Conservation (phyloP, 805 yeast genomes). For the Candida oleophila region DNA sequence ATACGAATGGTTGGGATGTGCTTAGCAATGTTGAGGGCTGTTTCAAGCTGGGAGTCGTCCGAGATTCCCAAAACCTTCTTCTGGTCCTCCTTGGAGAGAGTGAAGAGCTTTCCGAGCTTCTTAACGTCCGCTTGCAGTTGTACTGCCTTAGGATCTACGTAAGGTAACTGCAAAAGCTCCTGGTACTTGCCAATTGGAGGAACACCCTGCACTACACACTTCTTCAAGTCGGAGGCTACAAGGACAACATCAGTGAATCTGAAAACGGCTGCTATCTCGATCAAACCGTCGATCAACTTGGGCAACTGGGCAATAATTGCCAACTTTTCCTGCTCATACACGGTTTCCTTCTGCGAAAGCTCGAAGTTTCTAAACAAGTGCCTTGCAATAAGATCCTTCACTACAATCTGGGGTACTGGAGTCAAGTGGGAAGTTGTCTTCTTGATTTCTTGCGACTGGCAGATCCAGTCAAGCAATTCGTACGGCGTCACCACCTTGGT, state of each 20-base stretch:
- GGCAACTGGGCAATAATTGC: slow-evolving; percentile 64
- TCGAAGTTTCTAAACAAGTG: slow-evolving; percentile 55
- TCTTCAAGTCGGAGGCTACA: slow-evolving; percentile 63
- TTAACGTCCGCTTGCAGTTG: slow-evolving; percentile 40
- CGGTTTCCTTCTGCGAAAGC: slow-evolving; percentile 14
- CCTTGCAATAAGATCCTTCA: slow-evolving; percentile 50
- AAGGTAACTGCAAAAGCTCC: slow-evolving; percentile 80
- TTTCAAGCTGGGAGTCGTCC: slow-evolving; percentile 44
- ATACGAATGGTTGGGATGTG: slow-evolving; percentile 69
- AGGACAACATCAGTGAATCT: slow-evolving; percentile 66
- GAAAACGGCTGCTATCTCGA: slow-evolving; percentile 81
- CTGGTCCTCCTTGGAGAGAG: slow-evolving; percentile 55
- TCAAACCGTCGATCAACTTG: slow-evolving; percentile 62
- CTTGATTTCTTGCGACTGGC: slow-evolving; percentile 65
- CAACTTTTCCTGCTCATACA: slow-evolving; percentile 42
- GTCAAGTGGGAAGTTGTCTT: slow-evolving; percentile 37
- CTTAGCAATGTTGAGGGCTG: slow-evolving; percentile 55
- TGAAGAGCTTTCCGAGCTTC: slow-evolving; percentile 69
- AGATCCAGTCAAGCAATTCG: slow-evolving; percentile 57
- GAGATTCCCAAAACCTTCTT: slow-evolving; percentile 55
- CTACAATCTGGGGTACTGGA: slow-evolving; percentile 38
- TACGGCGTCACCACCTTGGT: slow-evolving; percentile 60
- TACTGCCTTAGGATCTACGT: slow-evolving; percentile 52
- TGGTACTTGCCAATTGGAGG: slow-evolving; percentile 49
- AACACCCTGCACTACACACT: slow-evolving; percentile 76